phyloP scores from a whole-genome alignment of 805 yeast species.

The Lipomyces chichibuensis region DNA sequence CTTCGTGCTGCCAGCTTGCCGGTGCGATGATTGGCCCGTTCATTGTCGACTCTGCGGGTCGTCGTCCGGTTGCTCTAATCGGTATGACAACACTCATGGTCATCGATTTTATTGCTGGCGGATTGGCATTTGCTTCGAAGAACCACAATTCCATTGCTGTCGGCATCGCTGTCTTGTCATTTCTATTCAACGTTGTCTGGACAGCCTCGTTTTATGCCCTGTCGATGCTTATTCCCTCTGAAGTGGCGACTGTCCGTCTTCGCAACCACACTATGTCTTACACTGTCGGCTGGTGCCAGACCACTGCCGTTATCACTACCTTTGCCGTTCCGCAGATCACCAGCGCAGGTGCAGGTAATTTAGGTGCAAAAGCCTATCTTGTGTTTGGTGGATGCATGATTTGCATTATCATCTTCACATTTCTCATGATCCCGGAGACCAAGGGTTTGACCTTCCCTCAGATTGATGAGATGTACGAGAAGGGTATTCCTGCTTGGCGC shows the following conservation, averaged over 20 bases:
- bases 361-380: slow-evolving; percentile 15
- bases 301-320: slow-evolving; percentile 13
- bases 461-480: slow-evolving; percentile 65
- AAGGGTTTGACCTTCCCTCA: slow-evolving; percentile 82
- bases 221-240: slow-evolving; percentile 10
- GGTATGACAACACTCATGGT: slow-evolving; percentile 11
- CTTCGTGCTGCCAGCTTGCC: slow-evolving; percentile 16
- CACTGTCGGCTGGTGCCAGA: slow-evolving; percentile 12
- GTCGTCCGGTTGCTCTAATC: slow-evolving; percentile 15
- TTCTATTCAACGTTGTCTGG: slow-evolving; percentile 15
- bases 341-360: slow-evolving; percentile 16
- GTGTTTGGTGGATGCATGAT: slow-evolving; percentile 19
- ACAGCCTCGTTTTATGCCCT: slow-evolving; percentile 9
- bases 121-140: slow-evolving; percentile 6
- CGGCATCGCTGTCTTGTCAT: slow-evolving; percentile 10
- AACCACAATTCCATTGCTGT: neutral
- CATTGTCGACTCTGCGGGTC: slow-evolving; percentile 12
- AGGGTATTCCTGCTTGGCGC: slow-evolving; percentile 21
- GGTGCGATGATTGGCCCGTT: slow-evolving; percentile 20
- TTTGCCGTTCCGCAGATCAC: slow-evolving; percentile 15
- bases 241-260: slow-evolving; percentile 10
- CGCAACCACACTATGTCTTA: slow-evolving; percentile 17
- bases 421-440: slow-evolving; percentile 75
- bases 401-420: slow-evolving; percentile 56
- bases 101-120: slow-evolving; percentile 17